phyloP scores from a whole-genome alignment of 2,329 filamentous ascomycete species.

The Neonectria magnoliae region DNA sequence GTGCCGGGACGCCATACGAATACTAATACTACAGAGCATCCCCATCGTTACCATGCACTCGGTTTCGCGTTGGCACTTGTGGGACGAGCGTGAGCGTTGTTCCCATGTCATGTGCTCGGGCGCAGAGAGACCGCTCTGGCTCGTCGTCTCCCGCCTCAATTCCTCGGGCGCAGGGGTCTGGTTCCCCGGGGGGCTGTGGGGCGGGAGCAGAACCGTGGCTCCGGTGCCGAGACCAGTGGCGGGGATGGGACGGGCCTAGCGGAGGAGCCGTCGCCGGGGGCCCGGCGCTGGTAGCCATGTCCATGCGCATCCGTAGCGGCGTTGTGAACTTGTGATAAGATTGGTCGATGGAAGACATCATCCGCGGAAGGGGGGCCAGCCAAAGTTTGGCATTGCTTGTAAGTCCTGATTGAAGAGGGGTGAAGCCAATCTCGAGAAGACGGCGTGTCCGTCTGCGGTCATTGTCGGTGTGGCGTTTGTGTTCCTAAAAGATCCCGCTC shows the following conservation, averaged over 20 bases:
- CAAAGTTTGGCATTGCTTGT: neutral
- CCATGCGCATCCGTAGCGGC: neutral
- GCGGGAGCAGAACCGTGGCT: slow-evolving; percentile 43
- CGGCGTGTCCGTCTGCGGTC: neutral
- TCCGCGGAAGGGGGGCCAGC: neutral
- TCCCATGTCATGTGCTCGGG: neutral
- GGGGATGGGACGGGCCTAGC: slow-evolving; percentile 31
- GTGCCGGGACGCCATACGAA: slow-evolving; percentile 20
- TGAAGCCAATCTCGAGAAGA: neutral
- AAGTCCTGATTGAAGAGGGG: neutral
- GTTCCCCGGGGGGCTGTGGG: slow-evolving; percentile 38
- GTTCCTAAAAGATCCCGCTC: neutral
- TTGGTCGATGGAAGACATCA: slow-evolving; percentile 12
- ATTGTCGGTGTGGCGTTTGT: neutral
- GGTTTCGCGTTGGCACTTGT: slow-evolving; percentile 13
- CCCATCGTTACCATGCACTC: neutral
- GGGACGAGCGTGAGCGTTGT: slow-evolving; percentile 1
- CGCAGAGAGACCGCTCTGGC: slow-evolving; percentile 12
- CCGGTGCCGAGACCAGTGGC: slow-evolving; percentile 39
- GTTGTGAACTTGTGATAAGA: neutral
- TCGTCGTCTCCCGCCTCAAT: slow-evolving; percentile 19
- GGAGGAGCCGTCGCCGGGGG: slow-evolving; percentile 23
- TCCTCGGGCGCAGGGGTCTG: slow-evolving; percentile 31
- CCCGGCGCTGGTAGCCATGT: slow-evolving; percentile 9
- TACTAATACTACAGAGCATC: neutral